Evolutionary conservation across 352 stramenopile species (phyloP).

Genomic region (Albugo candida): DNA sequence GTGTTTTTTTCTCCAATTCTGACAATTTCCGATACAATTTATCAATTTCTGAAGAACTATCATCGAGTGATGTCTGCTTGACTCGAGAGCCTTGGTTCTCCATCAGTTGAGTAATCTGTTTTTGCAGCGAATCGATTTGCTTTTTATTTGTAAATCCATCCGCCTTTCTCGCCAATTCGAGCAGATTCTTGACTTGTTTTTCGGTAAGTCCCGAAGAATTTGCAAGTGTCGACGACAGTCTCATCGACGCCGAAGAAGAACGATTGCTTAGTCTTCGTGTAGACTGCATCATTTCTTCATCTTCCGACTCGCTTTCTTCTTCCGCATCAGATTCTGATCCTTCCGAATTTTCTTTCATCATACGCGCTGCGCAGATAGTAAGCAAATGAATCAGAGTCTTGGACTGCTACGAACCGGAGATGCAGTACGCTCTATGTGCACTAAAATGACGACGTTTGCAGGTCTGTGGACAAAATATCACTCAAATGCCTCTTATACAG

Average conservation of each 20-base stretch:
- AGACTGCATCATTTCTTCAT: slow-evolving; percentile 19
- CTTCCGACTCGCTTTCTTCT: slow-evolving; percentile 57
- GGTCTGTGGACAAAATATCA: slow-evolving; percentile 12
- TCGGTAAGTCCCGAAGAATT: slow-evolving; percentile 19
- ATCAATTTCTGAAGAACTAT: slow-evolving; percentile 26
- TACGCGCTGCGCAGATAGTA: slow-evolving; percentile 15
- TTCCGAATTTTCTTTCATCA: slow-evolving; percentile 17
- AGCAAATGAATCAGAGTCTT: neutral
- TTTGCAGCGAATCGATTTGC: slow-evolving; percentile 34
- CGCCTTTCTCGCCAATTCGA: slow-evolving; percentile 34
- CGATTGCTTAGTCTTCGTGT: slow-evolving; percentile 6
- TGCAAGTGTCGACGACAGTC: slow-evolving; percentile 17
- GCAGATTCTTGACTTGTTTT: slow-evolving; percentile 42
- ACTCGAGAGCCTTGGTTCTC: slow-evolving; percentile 6
- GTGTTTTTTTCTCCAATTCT: slow-evolving; percentile 55
- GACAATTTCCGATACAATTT: slow-evolving; percentile 48
- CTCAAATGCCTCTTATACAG: neutral
- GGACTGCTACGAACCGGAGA: slow-evolving; percentile 14
- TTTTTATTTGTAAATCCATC: slow-evolving; percentile 24
- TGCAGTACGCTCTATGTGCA: slow-evolving; percentile 48
- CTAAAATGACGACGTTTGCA: slow-evolving; percentile 56
- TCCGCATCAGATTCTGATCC: slow-evolving; percentile 11
- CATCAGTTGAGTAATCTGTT: slow-evolving; percentile 63
- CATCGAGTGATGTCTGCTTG: slow-evolving; percentile 17
- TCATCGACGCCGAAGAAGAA: neutral